Evolutionary conservation across 139 green algal species (phyloP).

Genomic region (Eudorina sp.): DNA sequence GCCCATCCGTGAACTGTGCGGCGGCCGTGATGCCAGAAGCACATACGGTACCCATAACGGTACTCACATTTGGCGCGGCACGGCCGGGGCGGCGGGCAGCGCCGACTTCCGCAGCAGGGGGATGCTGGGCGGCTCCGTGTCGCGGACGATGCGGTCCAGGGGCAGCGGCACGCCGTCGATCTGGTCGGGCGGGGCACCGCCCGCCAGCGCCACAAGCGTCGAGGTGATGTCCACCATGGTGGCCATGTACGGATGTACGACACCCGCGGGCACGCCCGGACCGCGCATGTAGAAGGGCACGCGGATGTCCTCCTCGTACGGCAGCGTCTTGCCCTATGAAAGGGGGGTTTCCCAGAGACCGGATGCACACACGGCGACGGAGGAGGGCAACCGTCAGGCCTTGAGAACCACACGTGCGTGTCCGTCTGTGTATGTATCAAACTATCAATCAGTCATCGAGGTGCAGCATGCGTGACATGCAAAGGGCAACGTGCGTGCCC

Average conservation of each 20-base stretch:
- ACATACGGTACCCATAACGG: too few relatives aligned
- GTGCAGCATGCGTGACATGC: too few relatives aligned
- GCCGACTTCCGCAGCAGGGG: not conserved
- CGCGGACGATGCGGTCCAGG: conserved; percentile 15
- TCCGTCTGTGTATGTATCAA: too few relatives aligned
- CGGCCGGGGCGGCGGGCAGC: not conserved
- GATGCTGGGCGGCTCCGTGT: not conserved
- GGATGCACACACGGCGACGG: not conserved
- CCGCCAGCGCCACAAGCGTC: not conserved
- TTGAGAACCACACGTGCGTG: too few relatives aligned
- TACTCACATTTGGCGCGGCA: conserved; percentile 38
- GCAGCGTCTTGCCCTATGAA: conserved; percentile 44
- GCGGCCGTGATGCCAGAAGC: too few relatives aligned
- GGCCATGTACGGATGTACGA: conserved; percentile 45
- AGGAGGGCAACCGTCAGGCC: too few relatives aligned
- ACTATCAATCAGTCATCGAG: too few relatives aligned
- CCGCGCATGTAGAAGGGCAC: conserved; percentile 64
- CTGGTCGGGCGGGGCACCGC: conserved; percentile 4
- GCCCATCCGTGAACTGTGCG: too few relatives aligned
- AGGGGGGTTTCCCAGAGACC: not conserved
- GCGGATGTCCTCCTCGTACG: conserved; percentile 60
- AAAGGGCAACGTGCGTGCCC: too few relatives aligned
- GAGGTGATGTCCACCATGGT: conserved; percentile 40
- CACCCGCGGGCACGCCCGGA: conserved; percentile 34
- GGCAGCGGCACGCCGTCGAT: conserved; percentile 41